phyloP scores from a whole-genome alignment of 306 rosid species.

The Macrotyloma uniflorum region DNA sequence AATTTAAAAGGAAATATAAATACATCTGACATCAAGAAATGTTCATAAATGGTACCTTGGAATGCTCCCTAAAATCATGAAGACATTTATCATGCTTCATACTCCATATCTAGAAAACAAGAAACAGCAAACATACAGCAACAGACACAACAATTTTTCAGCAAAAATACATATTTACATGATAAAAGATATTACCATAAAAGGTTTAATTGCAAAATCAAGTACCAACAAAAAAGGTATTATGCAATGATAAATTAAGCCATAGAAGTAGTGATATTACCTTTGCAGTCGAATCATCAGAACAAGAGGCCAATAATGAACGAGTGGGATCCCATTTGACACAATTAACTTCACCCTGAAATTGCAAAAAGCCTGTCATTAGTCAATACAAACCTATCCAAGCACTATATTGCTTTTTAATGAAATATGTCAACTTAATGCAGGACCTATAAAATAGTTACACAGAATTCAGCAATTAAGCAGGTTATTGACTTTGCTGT shows the following conservation, averaged over 20 bases:
- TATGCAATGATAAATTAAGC: background rate
- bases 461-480: background rate
- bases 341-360: slow-evolving; percentile 94
- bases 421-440: background rate
- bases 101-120: slow-evolving; percentile 81
- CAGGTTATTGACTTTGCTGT: background rate
- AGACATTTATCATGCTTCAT: slow-evolving; percentile 80
- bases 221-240: background rate
- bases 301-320: slow-evolving; percentile 85
- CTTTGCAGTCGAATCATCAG: slow-evolving; percentile 94
- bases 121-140: background rate
- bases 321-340: slow-evolving; percentile 99
- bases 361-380: slow-evolving; percentile 25
- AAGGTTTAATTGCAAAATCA: background rate
- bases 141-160: background rate
- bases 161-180: background rate
- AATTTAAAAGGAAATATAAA: slow-evolving; percentile 10
- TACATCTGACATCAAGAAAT: background rate
- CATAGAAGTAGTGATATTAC: slow-evolving; percentile 41
- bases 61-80: slow-evolving; percentile 88
- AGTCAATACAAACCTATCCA: slow-evolving; percentile 31
- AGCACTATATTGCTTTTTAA: slow-evolving; percentile 9
- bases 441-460: slow-evolving; percentile 9
- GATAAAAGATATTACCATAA: background rate
- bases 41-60: slow-evolving; percentile 61